A percentile compares a stretch with the other conserved stretches of the same genome.
Conservation (phyloP, 2,329 filamentous ascomycete genomes). For the Coniella vitis region DNA sequence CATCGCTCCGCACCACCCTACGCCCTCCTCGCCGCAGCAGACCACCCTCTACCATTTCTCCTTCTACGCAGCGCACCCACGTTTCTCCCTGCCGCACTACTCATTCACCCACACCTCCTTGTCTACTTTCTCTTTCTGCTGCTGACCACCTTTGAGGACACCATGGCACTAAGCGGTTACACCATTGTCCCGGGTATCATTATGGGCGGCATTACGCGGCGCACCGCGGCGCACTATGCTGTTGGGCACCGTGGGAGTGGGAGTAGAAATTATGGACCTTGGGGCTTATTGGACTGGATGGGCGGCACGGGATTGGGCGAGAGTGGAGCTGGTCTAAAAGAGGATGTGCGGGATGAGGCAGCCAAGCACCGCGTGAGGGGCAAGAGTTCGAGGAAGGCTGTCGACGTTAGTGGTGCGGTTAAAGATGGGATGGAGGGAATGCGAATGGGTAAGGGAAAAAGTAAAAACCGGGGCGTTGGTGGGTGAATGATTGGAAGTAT, state of each 20-base stretch:
- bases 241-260: constrained; percentile 31
- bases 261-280: constrained; percentile 53
- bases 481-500: too few species aligned
- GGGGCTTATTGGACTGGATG: constrained; percentile 57
- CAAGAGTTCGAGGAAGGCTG: constrained; percentile 26
- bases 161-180: constrained; percentile 62
- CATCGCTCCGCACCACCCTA: constrained; percentile 48
- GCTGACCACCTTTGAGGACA: constrained; percentile 59
- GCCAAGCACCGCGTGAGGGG: constrained; percentile 47
- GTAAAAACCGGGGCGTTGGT: too few species aligned
- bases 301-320: constrained; percentile 49
- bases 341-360: constrained; percentile 48
- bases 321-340: constrained; percentile 36
- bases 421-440: constrained; percentile 27
- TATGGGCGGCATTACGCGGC: constrained; percentile 39
- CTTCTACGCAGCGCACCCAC: constrained; percentile 57
- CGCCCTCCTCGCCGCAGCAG: constrained; percentile 57
- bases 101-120: constrained; percentile 65
- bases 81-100: constrained; percentile 57
- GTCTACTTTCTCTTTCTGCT: constrained; percentile 61
- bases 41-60: constrained; percentile 61
- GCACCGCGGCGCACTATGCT: constrained; percentile 30
- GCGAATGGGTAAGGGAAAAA: constrained; percentile 20
- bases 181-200: constrained; percentile 47
- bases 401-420: constrained; percentile 27